Conservation (phyloP, 306 rosid species). For the Geum urbanum region DNA sequence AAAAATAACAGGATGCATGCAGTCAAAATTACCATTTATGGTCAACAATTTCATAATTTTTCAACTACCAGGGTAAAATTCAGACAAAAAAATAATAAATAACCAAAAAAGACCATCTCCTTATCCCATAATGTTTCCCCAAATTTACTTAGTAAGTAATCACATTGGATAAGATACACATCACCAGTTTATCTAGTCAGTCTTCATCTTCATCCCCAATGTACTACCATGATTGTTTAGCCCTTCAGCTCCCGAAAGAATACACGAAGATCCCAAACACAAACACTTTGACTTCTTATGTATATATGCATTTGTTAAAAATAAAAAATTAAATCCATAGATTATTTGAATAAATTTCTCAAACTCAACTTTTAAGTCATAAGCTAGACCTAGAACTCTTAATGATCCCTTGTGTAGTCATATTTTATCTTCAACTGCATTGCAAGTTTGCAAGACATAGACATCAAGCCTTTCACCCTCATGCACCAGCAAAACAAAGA, state of each 20-base stretch:
- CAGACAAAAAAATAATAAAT: background rate
- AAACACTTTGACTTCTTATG: no score
- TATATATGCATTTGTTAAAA: no score
- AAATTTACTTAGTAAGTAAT: background rate
- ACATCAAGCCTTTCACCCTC: background rate
- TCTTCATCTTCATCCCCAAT: background rate
- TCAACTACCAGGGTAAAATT: background rate
- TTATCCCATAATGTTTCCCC: background rate
- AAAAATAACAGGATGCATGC: conserved; percentile 16
- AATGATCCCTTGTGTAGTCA: background rate
- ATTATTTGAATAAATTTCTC: background rate
- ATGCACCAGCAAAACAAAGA: background rate
- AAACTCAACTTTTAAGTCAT: background rate
- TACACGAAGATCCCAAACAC: background rate
- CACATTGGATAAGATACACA: background rate
- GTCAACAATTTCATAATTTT: background rate
- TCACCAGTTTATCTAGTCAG: no score
- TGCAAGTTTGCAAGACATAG: background rate
- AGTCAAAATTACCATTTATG: background rate
- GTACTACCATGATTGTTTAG: background rate
- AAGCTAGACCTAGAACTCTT: background rate
- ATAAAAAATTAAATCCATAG: background rate
- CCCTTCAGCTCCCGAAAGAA: background rate
- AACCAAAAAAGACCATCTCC: background rate
- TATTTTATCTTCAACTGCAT: background rate